Evolutionary conservation across 2,329 filamentous ascomycete genomes (phyloP), one percentile per base, ranked within the genome.

Genomic region (Emergomyces pasteurianus): DNA sequence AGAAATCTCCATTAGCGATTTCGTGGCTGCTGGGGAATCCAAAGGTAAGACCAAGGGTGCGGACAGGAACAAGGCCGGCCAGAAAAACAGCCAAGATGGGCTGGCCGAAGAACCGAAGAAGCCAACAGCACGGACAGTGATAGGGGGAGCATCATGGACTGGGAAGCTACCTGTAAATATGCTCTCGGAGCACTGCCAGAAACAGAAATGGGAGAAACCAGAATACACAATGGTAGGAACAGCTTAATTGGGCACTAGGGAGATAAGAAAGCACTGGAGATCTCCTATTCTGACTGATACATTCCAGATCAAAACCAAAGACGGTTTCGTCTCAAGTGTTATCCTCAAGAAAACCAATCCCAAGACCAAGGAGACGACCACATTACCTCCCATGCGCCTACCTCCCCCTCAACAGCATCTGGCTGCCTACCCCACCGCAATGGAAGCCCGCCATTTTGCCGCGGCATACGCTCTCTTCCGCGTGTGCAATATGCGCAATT

Each of bases 81-180:
- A 59, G 43, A 58, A 64, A 23, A 61, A 61, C 34, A 58, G 60
- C 26, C 66, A 74, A 69, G 63, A 70, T 65, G 62, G 76, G 56
- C 75, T 72, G 7, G 64, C 72, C 18, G 74, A 76, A 46, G 73
- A 75, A 63, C 78, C 78, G n/a, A 85, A 84, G 72, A 84, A 82
- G 67, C 83, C 83, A 47, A 80, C 83, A 56, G 82, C 81, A 26
- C 78, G 83, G 74, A 90, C 95, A 67, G 79, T 99, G 65, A 95
- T 99, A 70, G 94, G 91, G 49, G 94, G 94, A 56, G 85, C 90
- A 62, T 96, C 91, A 67, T 99, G 94, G 94, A 99, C 94, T 0
- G 94, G 94, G 47, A 99, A 99, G 73, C 79, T 99, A 38, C 94
- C 94, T 1, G 89, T 96, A 65, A 96, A 95, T 71, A 81, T 97